A percentile compares a stretch with the other conserved stretches of the same genome.
Evolutionary conservation across 805 yeast species (phyloP).

Genomic region (Saccharomycopsis malanga): DNA sequence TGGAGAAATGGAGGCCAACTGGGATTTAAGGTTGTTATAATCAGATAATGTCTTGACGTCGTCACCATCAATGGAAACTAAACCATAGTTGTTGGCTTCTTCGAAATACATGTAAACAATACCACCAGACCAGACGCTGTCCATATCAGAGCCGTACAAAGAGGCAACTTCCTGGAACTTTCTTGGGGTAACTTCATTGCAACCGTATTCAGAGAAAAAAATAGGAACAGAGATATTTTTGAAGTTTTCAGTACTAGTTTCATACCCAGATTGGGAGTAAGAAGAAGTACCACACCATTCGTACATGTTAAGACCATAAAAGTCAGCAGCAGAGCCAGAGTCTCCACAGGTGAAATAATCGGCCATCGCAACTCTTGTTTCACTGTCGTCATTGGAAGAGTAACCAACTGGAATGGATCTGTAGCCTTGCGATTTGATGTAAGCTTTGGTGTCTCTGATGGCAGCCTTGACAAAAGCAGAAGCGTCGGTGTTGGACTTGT

Average conservation of each 20-base stretch:
- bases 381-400: slow-evolving; percentile 82
- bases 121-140: slow-evolving; percentile 86
- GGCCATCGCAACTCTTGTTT: slow-evolving; percentile 72
- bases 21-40: slow-evolving; percentile 53
- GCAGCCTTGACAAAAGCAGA: slow-evolving; percentile 97
- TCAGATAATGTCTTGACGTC: slow-evolving; percentile 56
- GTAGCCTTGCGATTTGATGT: slow-evolving; percentile 59
- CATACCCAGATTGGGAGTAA: slow-evolving; percentile 56
- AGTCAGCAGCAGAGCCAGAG: slow-evolving; percentile 52
- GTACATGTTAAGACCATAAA: slow-evolving; percentile 85
- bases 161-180: slow-evolving; percentile 64
- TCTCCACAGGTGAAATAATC: slow-evolving; percentile 83
- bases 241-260: slow-evolving; percentile 57
- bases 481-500: slow-evolving; percentile 72
- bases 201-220: slow-evolving; percentile 81
- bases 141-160: slow-evolving; percentile 60
- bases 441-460: slow-evolving; percentile 76
- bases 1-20: slow-evolving; percentile 51
- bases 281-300: slow-evolving; percentile 76
- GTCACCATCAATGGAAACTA: slow-evolving; percentile 46
- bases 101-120: slow-evolving; percentile 80
- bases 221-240: slow-evolving; percentile 60
- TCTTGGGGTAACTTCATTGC: slow-evolving; percentile 66
- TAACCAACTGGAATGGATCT: slow-evolving; percentile 90
- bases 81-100: slow-evolving; percentile 70